Conservation (phyloP, 2,329 filamentous ascomycete species). For the Fusarium sp. region DNA sequence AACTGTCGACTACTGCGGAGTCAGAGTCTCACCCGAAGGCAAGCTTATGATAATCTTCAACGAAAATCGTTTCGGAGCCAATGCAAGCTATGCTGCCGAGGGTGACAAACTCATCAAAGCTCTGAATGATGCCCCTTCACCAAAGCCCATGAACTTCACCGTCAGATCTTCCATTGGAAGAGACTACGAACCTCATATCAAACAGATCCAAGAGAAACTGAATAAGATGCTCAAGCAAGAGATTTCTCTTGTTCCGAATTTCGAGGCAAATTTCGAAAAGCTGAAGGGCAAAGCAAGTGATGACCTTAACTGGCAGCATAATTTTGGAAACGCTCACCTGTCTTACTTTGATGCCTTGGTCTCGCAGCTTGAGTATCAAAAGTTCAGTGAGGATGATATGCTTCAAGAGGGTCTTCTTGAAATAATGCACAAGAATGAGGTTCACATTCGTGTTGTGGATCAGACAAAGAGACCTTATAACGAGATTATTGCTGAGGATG, state of each 20-base stretch:
- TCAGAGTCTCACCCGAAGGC: constrained; percentile 56
- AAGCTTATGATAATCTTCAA: constrained; percentile 62
- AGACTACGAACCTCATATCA: constrained; percentile 59
- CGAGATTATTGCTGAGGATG: constrained; percentile 62
- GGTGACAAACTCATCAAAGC: constrained; percentile 55
- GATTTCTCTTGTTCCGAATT: constrained; percentile 61
- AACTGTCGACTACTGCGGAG: constrained; percentile 59
- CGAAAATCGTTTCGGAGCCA: constrained; percentile 57
- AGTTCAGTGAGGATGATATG: constrained; percentile 62
- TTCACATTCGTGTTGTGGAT: constrained; percentile 62
- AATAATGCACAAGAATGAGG: constrained; percentile 55
- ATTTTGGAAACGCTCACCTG: constrained; percentile 55
- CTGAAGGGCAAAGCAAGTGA: constrained; percentile 50
- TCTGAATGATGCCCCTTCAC: constrained; percentile 58
- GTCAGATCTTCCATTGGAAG: constrained; percentile 56
- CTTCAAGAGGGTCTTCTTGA: constrained; percentile 62
- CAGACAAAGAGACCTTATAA: constrained; percentile 55
- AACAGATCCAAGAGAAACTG: constrained; percentile 53
- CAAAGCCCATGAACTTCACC: constrained; percentile 54
- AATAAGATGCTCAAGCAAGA: constrained; percentile 55
- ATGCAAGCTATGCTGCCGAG: constrained; percentile 56
- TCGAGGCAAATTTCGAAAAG: constrained; percentile 57
- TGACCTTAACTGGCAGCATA: constrained; percentile 56
- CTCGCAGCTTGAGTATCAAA: constrained; percentile 55
- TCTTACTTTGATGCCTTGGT: constrained; percentile 60